Percentiles rank a stretch among this genome's conserved stretches.
phyloP scores from a whole-genome alignment of 768 basidiomycete genomes.

The Pulveroboletus sp. region DNA sequence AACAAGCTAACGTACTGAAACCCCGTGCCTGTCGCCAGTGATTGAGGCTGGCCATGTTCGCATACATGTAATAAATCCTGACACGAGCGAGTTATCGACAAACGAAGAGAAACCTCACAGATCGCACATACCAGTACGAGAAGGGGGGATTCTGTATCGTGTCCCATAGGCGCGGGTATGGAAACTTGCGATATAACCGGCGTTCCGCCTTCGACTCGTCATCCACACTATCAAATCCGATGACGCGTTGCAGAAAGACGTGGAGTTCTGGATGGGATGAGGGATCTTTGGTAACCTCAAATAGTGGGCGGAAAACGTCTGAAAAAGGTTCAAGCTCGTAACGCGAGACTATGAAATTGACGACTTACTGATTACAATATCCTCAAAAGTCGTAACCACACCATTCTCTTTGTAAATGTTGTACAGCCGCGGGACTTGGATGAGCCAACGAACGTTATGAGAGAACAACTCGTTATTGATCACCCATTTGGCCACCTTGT shows the following conservation, averaged over 20 bases:
- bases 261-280: constrained; percentile 89
- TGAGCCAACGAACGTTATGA: constrained; percentile 97
- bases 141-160: constrained; percentile 88
- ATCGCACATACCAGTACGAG: constrained; percentile 75
- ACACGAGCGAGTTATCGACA: constrained; percentile 2
- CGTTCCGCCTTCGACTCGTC: constrained; percentile 95
- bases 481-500: constrained; percentile 97
- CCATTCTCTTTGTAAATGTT: constrained; percentile 92
- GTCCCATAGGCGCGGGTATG: constrained; percentile 88
- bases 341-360: background rate
- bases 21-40: constrained; percentile 84
- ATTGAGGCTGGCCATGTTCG: constrained; percentile 93
- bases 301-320: constrained; percentile 93
- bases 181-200: constrained; percentile 90
- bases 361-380: constrained; percentile 80
- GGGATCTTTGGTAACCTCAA: constrained; percentile 95
- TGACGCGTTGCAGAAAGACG: constrained; percentile 88
- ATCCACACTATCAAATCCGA: constrained; percentile 98
- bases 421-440: constrained; percentile 93
- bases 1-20: constrained; percentile 67
- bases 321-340: background rate
- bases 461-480: constrained; percentile 89
- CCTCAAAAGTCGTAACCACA: constrained; percentile 80
- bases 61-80: constrained; percentile 97
- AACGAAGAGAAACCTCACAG: background rate